Evolutionary conservation across 2,329 filamentous ascomycete genomes (phyloP).

Genomic region (Calonectria montana): DNA sequence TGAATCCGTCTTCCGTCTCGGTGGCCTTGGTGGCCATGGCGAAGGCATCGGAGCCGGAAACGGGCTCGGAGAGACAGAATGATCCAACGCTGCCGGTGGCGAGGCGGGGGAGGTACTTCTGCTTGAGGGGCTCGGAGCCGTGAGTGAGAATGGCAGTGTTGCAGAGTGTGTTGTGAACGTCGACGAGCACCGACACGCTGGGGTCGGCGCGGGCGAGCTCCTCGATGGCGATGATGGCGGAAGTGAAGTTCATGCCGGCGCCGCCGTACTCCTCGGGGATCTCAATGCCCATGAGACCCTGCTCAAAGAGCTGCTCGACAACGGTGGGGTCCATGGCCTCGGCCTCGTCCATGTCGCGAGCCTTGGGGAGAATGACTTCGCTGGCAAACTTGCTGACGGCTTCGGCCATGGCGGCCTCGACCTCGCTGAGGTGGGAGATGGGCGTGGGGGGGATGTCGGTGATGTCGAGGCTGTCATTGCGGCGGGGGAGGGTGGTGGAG

Average conservation of each 20-base stretch:
- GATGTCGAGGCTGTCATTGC: constrained; percentile 67
- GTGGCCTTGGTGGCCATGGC: constrained; percentile 91
- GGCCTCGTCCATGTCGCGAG: constrained; percentile 96
- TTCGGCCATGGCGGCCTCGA: constrained; percentile 89
- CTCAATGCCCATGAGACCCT: constrained; percentile 96
- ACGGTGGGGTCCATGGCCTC: constrained; percentile 91
- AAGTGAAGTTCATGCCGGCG: constrained; percentile 98
- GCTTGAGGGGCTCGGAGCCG: constrained; percentile 80
- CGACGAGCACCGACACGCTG: constrained; percentile 92
- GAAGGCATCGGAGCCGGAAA: constrained; percentile 95
- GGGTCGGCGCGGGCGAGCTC: constrained; percentile 95
- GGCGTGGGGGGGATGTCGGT: constrained; percentile 87
- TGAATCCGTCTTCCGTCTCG: constrained; percentile 85
- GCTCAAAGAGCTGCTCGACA: constrained; percentile 95
- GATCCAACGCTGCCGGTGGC: constrained; percentile 91
- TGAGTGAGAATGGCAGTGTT: constrained; percentile 93
- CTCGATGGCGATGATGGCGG: constrained; percentile 96
- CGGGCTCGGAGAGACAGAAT: constrained; percentile 93
- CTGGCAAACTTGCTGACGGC: constrained; percentile 90
- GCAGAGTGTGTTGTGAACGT: constrained; percentile 98
- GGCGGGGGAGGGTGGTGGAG: constrained; percentile 68
- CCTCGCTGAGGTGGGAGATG: constrained; percentile 92
- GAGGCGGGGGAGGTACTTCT: constrained; percentile 88
- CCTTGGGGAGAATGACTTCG: constrained; percentile 89
- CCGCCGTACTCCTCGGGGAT: constrained; percentile 98